phyloP scores from a whole-genome alignment of 2,329 filamentous ascomycete genomes.

The Fusarium domesticum region DNA sequence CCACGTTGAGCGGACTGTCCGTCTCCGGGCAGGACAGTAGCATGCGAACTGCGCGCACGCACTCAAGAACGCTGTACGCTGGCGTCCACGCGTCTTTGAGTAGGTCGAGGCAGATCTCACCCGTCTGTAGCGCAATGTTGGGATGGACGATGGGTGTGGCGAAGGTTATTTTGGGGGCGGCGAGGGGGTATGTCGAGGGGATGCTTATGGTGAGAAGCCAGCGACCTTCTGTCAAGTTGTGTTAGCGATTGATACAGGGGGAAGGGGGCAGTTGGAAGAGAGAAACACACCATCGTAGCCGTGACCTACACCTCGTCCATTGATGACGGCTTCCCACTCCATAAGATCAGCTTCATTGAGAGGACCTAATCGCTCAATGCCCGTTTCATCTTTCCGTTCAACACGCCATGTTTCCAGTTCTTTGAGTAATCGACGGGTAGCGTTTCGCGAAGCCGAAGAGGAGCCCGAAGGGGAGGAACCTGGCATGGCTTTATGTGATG shows the following conservation, averaged over 20 bases:
- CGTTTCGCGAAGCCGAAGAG: slow-evolving; percentile 39
- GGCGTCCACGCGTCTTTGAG: slow-evolving; percentile 79
- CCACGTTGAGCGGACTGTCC: slow-evolving; percentile 75
- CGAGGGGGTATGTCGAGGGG: slow-evolving; percentile 73
- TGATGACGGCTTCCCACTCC: slow-evolving; percentile 58
- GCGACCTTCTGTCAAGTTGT: slow-evolving; percentile 54
- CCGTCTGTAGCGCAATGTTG: slow-evolving; percentile 67
- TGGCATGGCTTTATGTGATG: slow-evolving; percentile 18
- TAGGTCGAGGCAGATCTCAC: slow-evolving; percentile 92
- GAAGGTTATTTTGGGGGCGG: slow-evolving; percentile 76
- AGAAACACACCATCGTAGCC: slow-evolving; percentile 53
- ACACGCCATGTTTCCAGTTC: slow-evolving; percentile 54
- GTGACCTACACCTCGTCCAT: slow-evolving; percentile 52
- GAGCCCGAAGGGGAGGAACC: slow-evolving; percentile 16
- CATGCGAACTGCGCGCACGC: slow-evolving; percentile 69
- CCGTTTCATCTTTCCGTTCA: slow-evolving; percentile 48
- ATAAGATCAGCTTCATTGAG: slow-evolving; percentile 53
- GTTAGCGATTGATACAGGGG: too few relatives aligned
- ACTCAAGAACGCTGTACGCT: slow-evolving; percentile 75
- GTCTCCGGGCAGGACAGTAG: slow-evolving; percentile 62
- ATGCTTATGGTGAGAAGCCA: slow-evolving; percentile 81
- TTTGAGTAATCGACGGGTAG: slow-evolving; percentile 55
- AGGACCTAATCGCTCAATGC: slow-evolving; percentile 59
- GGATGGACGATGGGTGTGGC: slow-evolving; percentile 82
- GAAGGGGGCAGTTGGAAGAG: too few relatives aligned